Base-by-base conservation (phyloP, 192 early-diverging fungal genomes). In the Anaeromyces robustus region DNA sequence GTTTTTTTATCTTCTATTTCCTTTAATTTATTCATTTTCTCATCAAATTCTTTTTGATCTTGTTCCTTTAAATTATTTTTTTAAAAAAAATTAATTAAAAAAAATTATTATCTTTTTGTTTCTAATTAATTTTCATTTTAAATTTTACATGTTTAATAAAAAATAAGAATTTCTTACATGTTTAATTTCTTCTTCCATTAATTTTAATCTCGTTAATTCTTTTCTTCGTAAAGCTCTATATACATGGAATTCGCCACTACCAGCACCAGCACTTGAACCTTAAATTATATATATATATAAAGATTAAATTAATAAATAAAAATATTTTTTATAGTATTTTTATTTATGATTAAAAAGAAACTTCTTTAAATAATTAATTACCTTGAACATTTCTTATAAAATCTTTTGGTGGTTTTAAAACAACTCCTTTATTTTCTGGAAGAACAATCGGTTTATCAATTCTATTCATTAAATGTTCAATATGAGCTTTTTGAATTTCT, bases 241-340 rank as follows among this genome's bases (percentile, higher is more conserved):
- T 1, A 96, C 94, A 85, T 97, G 96, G 80, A 98, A 98, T 83
- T 98, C 97, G 39, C 95, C 95, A 87, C 94, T 95, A 22, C 96
- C 95, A 9, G 97, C 97, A 41, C 97, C 97, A 0, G 97, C 96
- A 85, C 94, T 95, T 19, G 96, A 97, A 30, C 96, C 94, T 83
- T 43, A 80, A 81, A 79, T 31, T 12, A 29, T 22, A 39, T 28
- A 29, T 30, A 30, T n/a, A 30, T 29, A 34, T 5, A 12, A 82
- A 6, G 80, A 77, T 2, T 17, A 39, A 29, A 83, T n/a, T 39
- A 29, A 83, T 26, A 39, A 26, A n/a, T n/a, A n/a, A n/a, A n/a
- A n/a, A n/a, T n/a, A n/a, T n/a, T n/a, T n/a, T n/a, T n/a, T n/a
- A n/a, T n/a, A n/a, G n/a, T n/a, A n/a, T n/a, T n/a, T n/a, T n/a